These are phyloP conservation scores for Rhytidiadelphus loreus DNA, from an alignment of 225 moss, liverwort and hornwort genomes.

Conservation along the genomic window DNA sequence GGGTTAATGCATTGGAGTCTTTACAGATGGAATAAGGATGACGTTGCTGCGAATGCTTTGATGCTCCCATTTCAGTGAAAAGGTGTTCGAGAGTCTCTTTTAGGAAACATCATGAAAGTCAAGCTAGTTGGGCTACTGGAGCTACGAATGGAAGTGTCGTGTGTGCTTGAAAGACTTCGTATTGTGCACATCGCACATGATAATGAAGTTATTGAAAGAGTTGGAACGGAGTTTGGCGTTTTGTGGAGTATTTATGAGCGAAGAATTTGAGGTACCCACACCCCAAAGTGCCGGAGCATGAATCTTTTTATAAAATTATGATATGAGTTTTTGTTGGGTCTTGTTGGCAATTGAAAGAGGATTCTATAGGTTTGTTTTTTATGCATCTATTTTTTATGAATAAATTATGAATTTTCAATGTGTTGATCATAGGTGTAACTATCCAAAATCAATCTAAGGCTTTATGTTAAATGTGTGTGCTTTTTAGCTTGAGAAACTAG, in stretches of 20 bases:
- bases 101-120: background rate
- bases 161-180: background rate
- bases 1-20: too few species aligned
- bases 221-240: background rate
- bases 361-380: too few species aligned
- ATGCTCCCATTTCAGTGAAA: background rate
- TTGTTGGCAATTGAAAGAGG: background rate
- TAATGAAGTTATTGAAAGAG: too few species aligned
- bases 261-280: background rate
- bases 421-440: background rate
- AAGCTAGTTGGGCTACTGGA: background rate
- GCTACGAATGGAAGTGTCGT: background rate
- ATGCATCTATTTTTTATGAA: background rate
- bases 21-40: too few species aligned
- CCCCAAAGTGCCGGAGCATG: rapidly evolving
- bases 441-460: background rate
- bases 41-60: background rate
- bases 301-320: background rate
- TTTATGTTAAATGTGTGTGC: background rate
- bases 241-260: background rate
- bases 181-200: background rate
- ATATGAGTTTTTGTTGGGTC: background rate
- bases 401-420: background rate
- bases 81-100: background rate
- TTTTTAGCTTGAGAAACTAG: background rate